Conservation (phyloP, 768 basidiomycete genomes). For the Lentinula boryana region DNA sequence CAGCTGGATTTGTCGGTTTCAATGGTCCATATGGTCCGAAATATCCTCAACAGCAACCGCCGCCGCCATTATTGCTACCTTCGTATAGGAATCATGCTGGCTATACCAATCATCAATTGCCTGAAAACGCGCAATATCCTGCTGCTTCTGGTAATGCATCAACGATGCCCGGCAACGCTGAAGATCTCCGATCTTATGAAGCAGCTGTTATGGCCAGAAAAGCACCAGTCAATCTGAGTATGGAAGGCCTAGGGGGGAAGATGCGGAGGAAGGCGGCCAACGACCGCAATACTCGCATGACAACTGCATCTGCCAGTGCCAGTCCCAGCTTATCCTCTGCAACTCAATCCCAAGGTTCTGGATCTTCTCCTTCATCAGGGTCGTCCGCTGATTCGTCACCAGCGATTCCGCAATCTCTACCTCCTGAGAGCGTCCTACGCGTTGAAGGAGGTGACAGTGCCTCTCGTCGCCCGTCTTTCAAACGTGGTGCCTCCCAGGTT, state of each 20-base stretch:
- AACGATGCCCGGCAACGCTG: conserved; percentile 39
- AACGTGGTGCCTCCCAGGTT: conserved; percentile 68
- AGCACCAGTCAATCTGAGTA: conserved; percentile 51
- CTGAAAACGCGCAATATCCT: background rate
- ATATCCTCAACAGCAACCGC: conserved; percentile 7
- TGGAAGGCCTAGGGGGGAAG: conserved; percentile 35
- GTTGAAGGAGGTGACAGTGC: conserved; percentile 15
- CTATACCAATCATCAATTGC: background rate
- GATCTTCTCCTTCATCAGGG: background rate
- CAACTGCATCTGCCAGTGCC: background rate
- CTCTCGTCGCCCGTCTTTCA: conserved; percentile 54
- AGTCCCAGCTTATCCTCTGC: background rate
- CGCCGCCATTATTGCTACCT: background rate
- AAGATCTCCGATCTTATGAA: conserved; percentile 69
- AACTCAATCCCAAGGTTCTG: background rate
- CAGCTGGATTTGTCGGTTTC: background rate
- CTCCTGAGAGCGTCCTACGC: conserved; percentile 9
- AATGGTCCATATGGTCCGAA: background rate
- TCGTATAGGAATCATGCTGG: conserved; percentile 10
- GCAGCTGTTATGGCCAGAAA: conserved; percentile 69
- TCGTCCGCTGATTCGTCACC: conserved; percentile 16
- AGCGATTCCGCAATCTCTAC: conserved; percentile 4
- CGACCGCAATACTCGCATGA: background rate
- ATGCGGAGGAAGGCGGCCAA: conserved; percentile 17
- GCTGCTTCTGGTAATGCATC: conserved; percentile 18